Evolutionary conservation across 2,329 filamentous ascomycete species (phyloP).

Genomic region (Arachnomyces sp.): DNA sequence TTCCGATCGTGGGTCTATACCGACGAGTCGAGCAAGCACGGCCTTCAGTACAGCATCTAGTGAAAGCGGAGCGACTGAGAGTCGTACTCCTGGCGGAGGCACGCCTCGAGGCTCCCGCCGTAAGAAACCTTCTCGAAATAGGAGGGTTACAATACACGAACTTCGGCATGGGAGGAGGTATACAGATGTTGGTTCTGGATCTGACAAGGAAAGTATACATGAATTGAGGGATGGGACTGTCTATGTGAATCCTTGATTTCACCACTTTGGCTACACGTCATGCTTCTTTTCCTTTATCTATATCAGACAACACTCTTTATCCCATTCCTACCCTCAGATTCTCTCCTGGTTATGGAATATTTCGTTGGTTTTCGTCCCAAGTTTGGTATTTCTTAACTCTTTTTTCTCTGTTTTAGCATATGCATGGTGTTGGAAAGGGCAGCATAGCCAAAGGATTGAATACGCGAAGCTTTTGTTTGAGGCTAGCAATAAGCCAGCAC

Average conservation of each 20-base stretch:
- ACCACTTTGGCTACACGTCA: too few species aligned
- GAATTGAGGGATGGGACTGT: conserved; percentile 36
- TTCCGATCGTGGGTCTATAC: conserved; percentile 27
- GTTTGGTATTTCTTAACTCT: too few species aligned
- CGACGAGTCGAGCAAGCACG: conserved; percentile 21
- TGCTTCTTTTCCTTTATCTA: too few species aligned
- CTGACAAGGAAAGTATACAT: conserved; percentile 31
- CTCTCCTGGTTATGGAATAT: too few species aligned
- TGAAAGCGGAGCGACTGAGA: conserved; percentile 17
- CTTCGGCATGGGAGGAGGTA: conserved; percentile 35
- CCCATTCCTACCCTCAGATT: too few species aligned
- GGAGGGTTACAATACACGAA: conserved; percentile 35
- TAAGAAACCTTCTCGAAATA: conserved; percentile 19
- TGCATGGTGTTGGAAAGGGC: too few species aligned
- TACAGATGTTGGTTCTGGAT: conserved; percentile 32
- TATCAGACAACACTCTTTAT: too few species aligned
- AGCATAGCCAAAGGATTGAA: too few species aligned
- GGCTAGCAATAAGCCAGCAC: too few species aligned
- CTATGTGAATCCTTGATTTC: conserved; percentile 30
- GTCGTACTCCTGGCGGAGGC: conserved; percentile 9
- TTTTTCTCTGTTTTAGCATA: too few species aligned
- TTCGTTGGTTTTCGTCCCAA: too few species aligned
- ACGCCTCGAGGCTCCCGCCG: conserved; percentile 21
- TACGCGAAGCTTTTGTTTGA: too few species aligned
- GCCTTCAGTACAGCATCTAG: conserved; percentile 25